Evolutionary conservation across 2,329 filamentous ascomycete genomes (phyloP), one percentile per base, ranked within the genome.

Genomic region (Aspergillus nomiae): DNA sequence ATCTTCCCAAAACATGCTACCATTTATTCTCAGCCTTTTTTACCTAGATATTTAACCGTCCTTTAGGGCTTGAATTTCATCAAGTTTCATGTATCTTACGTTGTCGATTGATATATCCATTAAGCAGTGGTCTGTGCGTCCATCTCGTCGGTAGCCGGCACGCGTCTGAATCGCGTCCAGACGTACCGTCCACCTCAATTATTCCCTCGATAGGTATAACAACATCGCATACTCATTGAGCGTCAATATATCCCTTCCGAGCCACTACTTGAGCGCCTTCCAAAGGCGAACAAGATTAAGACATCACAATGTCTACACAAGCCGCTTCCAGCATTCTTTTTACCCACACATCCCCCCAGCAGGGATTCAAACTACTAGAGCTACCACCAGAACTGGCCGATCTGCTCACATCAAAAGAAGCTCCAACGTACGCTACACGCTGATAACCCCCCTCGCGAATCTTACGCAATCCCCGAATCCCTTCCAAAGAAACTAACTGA

Each of bases 361-460:
- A 86, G 68, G 80, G 80, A 26, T 85, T 88, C 72, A 82, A 85
- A 45, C 78, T 90, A 36, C 80, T 90, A 24, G 87, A 90, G 75
- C 80, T 90, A 21, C 83, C 87, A 14, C 76, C 85, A 2, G 85
- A 87, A 38, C 70, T 90, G 41, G 80, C 87, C 14, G 80, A 83
- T 41, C 73, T 87, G 50, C 72, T 89, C 38, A 78, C 82, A 24
- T 80, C 82, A 10, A 77, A 82, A n/a, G 76, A 82, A 62, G 69
- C 76, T 38, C 75, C 78, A 7, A 68, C 65, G 78, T 80, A 75
- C 55, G 73, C 30, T n/a, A 36, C 10, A 0, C 0, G 24, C 51
- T 4, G 8, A 14, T 5, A 14, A n/a, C n/a, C 16, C 16, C 58
- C 41, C 55, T 28, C 26, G 26, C 26, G 26, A 16, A 19, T 1